These are phyloP conservation scores for Fusarium verrucosum DNA, from an alignment of 2,329 filamentous ascomycete species.

Conservation along the genomic window DNA sequence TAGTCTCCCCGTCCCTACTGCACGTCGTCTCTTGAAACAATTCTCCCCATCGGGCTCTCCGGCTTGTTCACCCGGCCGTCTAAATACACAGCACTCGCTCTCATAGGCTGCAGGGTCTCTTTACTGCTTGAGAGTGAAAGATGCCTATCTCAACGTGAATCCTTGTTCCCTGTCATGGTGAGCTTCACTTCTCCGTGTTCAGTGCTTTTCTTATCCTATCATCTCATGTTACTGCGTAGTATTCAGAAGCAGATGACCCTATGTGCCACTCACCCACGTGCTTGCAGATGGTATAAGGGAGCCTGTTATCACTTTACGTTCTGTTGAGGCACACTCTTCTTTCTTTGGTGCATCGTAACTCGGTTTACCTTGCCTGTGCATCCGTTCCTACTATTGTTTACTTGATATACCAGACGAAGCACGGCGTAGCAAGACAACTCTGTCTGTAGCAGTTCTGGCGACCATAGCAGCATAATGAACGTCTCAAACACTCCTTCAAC, in stretches of 20 bases:
- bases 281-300: slow-evolving; percentile 16
- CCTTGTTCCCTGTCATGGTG: slow-evolving; percentile 31
- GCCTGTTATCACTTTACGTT: neutral
- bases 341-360: slow-evolving; percentile 3
- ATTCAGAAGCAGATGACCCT: slow-evolving; percentile 17
- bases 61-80: slow-evolving; percentile 20
- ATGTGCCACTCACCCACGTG: slow-evolving; percentile 19
- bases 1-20: slow-evolving; percentile 13
- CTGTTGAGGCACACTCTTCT: neutral
- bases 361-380: slow-evolving; percentile 6
- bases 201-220: neutral
- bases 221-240: slow-evolving; percentile 1
- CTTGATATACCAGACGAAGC: neutral
- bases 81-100: slow-evolving; percentile 9
- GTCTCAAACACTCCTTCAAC: slow-evolving; percentile 50
- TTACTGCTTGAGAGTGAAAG: slow-evolving; percentile 10
- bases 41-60: slow-evolving; percentile 7
- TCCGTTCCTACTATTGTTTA: neutral
- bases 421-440: neutral
- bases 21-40: slow-evolving; percentile 16
- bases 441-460: neutral
- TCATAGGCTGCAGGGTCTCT: slow-evolving; percentile 5
- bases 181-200: neutral
- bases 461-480: slow-evolving; percentile 23
- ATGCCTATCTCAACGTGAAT: slow-evolving; percentile 17